phyloP scores from a whole-genome alignment of 768 basidiomycete genomes.

The Boletellus ananas region DNA sequence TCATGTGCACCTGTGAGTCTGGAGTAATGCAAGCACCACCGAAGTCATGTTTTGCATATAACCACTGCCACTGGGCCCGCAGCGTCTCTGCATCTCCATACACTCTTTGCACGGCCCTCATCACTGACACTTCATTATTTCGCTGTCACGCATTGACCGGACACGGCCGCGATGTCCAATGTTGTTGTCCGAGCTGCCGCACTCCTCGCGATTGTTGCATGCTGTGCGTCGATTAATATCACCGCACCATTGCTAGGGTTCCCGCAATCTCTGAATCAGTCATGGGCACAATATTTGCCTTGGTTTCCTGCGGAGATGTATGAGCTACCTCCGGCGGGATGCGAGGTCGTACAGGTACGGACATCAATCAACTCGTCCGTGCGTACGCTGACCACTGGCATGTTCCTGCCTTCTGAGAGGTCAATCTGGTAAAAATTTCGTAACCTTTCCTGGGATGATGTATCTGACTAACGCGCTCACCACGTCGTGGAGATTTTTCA shows the following conservation, averaged over 20 bases:
- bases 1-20: too few relatives aligned
- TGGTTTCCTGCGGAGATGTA: conserved; percentile 48
- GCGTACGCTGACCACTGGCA: background rate
- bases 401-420: background rate
- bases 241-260: conserved; percentile 10
- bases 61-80: too few relatives aligned
- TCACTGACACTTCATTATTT: too few relatives aligned
- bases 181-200: background rate
- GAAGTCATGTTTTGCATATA: too few relatives aligned
- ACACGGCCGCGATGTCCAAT: background rate
- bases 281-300: conserved; percentile 60
- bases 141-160: too few relatives aligned
- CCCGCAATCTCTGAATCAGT: conserved; percentile 16
- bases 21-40: too few relatives aligned
- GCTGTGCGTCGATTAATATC: background rate
- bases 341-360: conserved; percentile 51
- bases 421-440: conserved; percentile 13
- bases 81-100: too few relatives aligned
- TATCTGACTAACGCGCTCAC: too few relatives aligned
- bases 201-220: background rate
- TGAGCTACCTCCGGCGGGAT: conserved; percentile 40
- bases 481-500: too few relatives aligned
- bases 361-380: background rate
- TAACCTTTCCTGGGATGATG: too few relatives aligned
- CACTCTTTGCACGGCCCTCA: too few relatives aligned